phyloP scores from a whole-genome alignment of 139 green algal genomes.

The Coelastrella sp. region DNA sequence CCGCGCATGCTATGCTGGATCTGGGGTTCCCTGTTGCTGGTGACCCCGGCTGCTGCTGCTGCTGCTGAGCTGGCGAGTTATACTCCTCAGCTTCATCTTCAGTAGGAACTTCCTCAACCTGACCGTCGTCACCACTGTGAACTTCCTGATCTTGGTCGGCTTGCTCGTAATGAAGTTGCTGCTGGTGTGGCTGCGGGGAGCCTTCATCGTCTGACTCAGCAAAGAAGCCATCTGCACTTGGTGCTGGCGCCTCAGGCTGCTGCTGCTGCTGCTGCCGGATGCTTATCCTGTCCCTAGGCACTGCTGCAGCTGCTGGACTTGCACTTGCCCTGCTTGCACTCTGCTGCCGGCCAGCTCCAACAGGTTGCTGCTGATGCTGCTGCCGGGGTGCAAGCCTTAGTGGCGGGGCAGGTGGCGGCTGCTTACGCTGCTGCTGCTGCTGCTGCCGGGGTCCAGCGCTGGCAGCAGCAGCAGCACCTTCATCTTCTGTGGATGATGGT shows the following conservation, averaged over 20 bases:
- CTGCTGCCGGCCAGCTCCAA: background rate
- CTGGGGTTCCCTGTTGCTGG: background rate
- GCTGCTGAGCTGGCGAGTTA: background rate
- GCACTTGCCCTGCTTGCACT: background rate
- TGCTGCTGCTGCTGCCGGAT: background rate
- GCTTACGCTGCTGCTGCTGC: conserved; percentile 38
- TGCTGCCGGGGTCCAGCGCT: background rate
- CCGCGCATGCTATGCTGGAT: background rate
- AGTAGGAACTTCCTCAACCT: background rate
- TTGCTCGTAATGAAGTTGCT: background rate
- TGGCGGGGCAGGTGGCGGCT: background rate
- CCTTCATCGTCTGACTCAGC: background rate
- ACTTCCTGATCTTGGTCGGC: background rate
- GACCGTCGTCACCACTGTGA: background rate
- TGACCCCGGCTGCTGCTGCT: background rate
- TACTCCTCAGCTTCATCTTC: background rate
- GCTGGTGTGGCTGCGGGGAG: background rate
- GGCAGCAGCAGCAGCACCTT: background rate
- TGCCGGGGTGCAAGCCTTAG: background rate
- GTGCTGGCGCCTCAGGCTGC: background rate
- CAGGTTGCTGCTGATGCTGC: conserved; percentile 6
- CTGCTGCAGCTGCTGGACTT: background rate
- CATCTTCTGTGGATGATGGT: background rate
- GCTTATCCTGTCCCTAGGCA: background rate
- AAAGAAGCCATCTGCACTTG: conserved; percentile 3